Base-by-base conservation (phyloP, 805 yeast species). In the Suhomyces sp. region DNA sequence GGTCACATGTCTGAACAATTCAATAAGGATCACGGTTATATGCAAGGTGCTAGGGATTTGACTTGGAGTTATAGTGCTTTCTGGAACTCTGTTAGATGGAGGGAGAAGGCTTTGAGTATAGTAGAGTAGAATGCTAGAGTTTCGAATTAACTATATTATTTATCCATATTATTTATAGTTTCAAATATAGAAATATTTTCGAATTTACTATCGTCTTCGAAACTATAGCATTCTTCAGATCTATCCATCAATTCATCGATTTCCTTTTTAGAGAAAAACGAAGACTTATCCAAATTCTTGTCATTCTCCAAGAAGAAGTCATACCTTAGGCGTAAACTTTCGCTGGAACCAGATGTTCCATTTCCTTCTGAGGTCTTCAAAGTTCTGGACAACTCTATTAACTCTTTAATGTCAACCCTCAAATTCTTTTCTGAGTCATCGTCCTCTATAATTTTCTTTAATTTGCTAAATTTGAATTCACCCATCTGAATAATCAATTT, bases 31-130 rank as follows among this genome's bases (percentile, higher is more conserved):
- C 83, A 79, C 42, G 98, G 98, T 0, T 90, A 70, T 66, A 83
- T 90, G 87, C 87, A 86, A 68, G 98, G 98, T 6, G 98, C 98
- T 0, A 70, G 73, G 51, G 82, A 88, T 60, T 80, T 93, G 60
- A 92, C 97, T 4, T 93, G 98, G 98, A 87, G 96, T 55, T 90
- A 90, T 66, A 83, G 90, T 31, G 79, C 96, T 4, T 81, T 88
- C 46, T 85, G 87, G 83, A 80, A 83, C 59, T 83, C 93, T 9
- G 72, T 80, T 53, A 77, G 85, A 66, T 82, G 88, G 85, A 83
- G 94, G 67, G 57, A 62, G 29, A 79, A 68, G 58, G 78, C 77
- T 0, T 48, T 70, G 17, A 26, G 23, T 12, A 12, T 13, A 6
- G 27, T 53, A 44, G 45, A 48, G 36, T 33, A n/a, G 33, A 29